Base-by-base conservation (phyloP, 192 early-diverging fungal genomes). In the Coemansia sp. region DNA sequence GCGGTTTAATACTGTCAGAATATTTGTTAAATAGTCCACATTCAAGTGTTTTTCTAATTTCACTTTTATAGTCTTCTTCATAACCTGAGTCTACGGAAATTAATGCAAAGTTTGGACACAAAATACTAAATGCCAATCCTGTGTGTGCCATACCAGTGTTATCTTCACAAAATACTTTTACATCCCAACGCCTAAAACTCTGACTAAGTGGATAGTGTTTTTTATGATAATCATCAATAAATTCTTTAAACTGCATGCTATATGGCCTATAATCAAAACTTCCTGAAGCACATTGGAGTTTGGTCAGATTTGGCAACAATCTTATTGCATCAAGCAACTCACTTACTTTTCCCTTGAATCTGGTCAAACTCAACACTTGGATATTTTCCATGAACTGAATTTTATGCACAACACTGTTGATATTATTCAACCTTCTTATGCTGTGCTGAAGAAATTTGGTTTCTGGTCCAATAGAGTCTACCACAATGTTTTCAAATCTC, bases 1-100 rank as follows among this genome's bases (percentile, higher is more conserved):
- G 46, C 0, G 43, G 42, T 22, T 18, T 43, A 26, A 26, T 26
- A 26, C 26, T 26, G 26, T 26, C 26, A 26, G 26, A 0, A 12
- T 68, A 37, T 5, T 60, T 62, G 0, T 65, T 48, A 7, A 37
- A 47, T 1, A 69, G 18, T 11, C 69, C 54, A 26, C 67, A 22
- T 4, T 67, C 65, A 41, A 62, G 10, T 4, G 65, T 62, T 13
- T 55, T 54, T 37, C 49, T 40, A 15, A 55, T 21, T 39, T 67
- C 51, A 11, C 49, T 15, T n/a, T 52, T 13, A 2, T 65, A 48
- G 21, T 16, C 8, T 4, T 42, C 39, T 40, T 61, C 41, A 22
- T 4, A 54, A 3, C 21, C 4, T 4, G 19, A 26, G 18, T 21
- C 3, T 12, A 26, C 6, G 18, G 13, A 40, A 12, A 37, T 37